Base-by-base conservation (phyloP, 306 rosid species). In the Arachis stenosperma region DNA sequence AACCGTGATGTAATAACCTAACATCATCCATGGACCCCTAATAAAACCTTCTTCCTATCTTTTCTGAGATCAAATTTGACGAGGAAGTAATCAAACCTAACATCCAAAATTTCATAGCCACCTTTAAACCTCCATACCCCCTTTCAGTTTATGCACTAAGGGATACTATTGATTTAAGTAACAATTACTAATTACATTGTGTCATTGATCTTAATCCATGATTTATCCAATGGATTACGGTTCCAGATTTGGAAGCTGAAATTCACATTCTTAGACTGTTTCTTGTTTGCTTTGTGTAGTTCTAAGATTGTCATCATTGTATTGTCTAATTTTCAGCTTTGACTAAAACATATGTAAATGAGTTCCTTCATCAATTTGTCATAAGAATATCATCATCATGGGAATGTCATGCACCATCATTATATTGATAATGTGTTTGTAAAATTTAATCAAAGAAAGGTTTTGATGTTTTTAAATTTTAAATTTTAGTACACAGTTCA, bases 221-320 rank as follows among this genome's bases (percentile, higher is more conserved):
- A 17, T 17, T 17, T 17, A 17, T 63, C 30, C 29, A 63, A 17
- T 65, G 53, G 64, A 51, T 76, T 53, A 44, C 43, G 37, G 53
- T 81, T n/a, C 51, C 33, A 55, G 50, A 62, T 57, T 57, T 50
- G 58, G 44, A 73, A 77, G 63, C 39, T 67, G 39, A 61, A 50
- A 37, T 77, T 4, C 54, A 12, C 37, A 37, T 39, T 53, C 33
- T 65, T 53, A 53, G 56, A 65, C 60, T 67, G 29, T 57, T 47
- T 59, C 65, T 40, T 41, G 14, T 14, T 41, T 69, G 46, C 48
- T 72, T 77, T 56, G 70, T 54, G 40, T 62, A 17, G 11, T 65
- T 15, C 43, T 66, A 22, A 48, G 5, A 11, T 44, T 22, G 41
- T 29, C 7, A 6, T 6, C 55, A 46, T 61, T 66, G 43, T 59